These are phyloP conservation scores for Aspergillus thermomutatus DNA, from an alignment of 2,329 filamentous ascomycete species.

Conservation along the genomic window DNA sequence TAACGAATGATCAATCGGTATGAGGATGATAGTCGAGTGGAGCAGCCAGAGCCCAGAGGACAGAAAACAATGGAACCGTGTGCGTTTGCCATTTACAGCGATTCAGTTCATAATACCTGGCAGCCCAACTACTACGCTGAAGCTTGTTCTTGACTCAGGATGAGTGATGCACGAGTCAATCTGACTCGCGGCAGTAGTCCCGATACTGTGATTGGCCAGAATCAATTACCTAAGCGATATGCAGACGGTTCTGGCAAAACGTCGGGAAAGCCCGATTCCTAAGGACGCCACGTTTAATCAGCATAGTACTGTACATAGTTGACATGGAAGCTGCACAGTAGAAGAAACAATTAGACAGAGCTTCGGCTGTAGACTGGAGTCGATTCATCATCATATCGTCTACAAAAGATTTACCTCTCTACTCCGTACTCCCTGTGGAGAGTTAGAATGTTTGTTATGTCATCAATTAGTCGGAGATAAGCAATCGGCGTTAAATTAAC, in stretches of 20 bases:
- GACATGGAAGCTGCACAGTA: neutral
- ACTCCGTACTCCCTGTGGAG: too few species aligned
- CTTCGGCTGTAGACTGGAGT: neutral
- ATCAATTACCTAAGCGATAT: neutral
- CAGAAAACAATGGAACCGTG: neutral
- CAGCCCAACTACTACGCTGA: too few species aligned
- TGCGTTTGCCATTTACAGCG: neutral
- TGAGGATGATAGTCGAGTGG: neutral
- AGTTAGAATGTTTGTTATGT: neutral
- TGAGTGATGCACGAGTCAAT: neutral
- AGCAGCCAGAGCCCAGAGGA: too few species aligned
- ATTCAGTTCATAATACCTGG: neutral
- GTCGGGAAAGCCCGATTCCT: neutral
- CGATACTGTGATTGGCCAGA: neutral
- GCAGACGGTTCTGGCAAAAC: neutral
- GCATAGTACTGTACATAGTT: too few species aligned
- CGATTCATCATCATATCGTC: too few species aligned
- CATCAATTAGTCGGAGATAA: neutral
- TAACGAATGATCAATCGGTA: neutral
- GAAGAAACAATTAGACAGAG: neutral
- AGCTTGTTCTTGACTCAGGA: neutral
- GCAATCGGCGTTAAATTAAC: neutral
- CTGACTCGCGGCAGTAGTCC: neutral
- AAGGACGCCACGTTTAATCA: neutral
- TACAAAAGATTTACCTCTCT: neutral